phyloP scores from a whole-genome alignment of 108 stramenopile genomes.

The Skeletonema grethae region DNA sequence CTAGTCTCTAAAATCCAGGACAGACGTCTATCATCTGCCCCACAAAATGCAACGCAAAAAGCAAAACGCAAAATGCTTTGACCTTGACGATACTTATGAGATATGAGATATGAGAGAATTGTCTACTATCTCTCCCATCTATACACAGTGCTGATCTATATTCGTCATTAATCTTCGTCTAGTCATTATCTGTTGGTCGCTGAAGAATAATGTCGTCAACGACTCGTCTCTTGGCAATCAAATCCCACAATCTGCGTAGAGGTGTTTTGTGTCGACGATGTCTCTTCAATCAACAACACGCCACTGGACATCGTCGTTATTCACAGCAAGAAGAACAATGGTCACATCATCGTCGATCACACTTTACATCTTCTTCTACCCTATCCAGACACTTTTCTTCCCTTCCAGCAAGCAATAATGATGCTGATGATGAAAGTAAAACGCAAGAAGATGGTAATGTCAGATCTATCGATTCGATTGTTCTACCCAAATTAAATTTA shows the following conservation, averaged over 20 bases:
- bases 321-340: not conserved
- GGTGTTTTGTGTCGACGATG: not conserved
- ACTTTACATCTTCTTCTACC: not conserved
- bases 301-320: not conserved
- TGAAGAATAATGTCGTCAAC: not conserved
- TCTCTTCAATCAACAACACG: not conserved
- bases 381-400: not conserved
- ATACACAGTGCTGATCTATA: no score
- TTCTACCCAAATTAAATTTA: slow-evolving; percentile 1
- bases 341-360: not conserved
- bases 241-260: not conserved
- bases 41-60: no score
- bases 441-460: not conserved
- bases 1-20: not conserved
- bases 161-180: not conserved
- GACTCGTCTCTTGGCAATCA: not conserved
- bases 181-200: not conserved
- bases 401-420: not conserved
- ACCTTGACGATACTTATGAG: no score
- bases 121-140: no score
- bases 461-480: not conserved
- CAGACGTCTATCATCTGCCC: no score
- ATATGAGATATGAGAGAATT: no score
- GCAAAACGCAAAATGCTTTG: no score
- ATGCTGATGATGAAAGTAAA: not conserved